These are phyloP conservation scores for Nyctanthes arbortristis DNA, from an alignment of 257 asterid species.

Conservation along the genomic window DNA sequence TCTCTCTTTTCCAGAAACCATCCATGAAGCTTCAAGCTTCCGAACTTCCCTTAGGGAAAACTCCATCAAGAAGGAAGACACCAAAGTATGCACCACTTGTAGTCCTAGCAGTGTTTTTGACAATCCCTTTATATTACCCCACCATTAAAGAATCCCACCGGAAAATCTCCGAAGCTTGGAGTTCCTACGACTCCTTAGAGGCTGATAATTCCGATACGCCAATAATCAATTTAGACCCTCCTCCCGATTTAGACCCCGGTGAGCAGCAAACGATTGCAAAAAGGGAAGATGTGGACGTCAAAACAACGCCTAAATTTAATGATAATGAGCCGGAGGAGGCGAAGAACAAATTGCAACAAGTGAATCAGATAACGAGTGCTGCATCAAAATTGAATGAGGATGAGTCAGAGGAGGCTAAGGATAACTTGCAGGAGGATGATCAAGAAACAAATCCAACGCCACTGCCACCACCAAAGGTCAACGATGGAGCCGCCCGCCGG, in stretches of 20 bases:
- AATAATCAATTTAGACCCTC: background rate
- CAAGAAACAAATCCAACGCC: background rate
- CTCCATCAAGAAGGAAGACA: conserved; percentile 44
- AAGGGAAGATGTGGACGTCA: background rate
- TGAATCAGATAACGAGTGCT: background rate
- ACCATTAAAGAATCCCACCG: conserved; percentile 26
- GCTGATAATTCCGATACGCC: conserved; percentile 5
- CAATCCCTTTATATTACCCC: conserved; percentile 50
- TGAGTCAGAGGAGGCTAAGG: background rate
- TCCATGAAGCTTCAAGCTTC: conserved; percentile 51
- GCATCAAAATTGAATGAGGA: background rate
- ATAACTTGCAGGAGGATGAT: background rate
- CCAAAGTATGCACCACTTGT: conserved; percentile 48
- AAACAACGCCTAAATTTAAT: background rate
- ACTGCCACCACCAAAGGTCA: conserved; percentile 9
- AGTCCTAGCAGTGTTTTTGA: conserved; percentile 38
- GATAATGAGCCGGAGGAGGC: background rate
- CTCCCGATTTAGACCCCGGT: conserved; percentile 8
- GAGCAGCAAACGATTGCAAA: background rate
- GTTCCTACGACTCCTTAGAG: conserved; percentile 21
- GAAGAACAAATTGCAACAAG: background rate
- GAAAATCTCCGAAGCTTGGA: conserved; percentile 24
- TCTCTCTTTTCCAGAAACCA: conserved; percentile 11
- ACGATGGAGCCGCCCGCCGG: background rate
- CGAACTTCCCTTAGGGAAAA: conserved; percentile 44